Evolutionary conservation across 2,329 filamentous ascomycete genomes (phyloP).

Genomic region (Aspergillus brasiliensis): DNA sequence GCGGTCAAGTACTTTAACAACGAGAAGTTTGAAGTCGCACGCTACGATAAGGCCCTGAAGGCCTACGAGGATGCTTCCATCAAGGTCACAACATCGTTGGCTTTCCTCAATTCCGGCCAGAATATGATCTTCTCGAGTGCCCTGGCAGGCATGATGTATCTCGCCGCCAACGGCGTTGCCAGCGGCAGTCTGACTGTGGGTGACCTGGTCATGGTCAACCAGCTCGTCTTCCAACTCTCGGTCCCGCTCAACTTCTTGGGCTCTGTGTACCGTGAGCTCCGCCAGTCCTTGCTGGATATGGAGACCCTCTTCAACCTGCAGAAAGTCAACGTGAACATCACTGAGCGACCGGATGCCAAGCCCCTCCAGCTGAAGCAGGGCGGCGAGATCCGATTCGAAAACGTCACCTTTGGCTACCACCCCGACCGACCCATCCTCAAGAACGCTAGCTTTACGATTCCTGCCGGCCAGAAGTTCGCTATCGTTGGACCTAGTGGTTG

Average conservation of each 20-base stretch:
- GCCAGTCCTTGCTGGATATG: constrained; percentile 96
- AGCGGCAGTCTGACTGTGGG: constrained; percentile 81
- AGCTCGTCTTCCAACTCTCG: constrained; percentile 96
- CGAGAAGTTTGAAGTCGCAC: constrained; percentile 86
- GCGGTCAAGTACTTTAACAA: constrained; percentile 99
- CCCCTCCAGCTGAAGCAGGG: constrained; percentile 71
- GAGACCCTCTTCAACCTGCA: constrained; percentile 97
- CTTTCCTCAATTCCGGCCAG: constrained; percentile 90
- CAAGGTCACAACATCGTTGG: constrained; percentile 91
- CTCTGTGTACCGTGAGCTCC: constrained; percentile 93
- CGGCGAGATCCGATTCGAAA: constrained; percentile 90
- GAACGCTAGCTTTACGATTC: constrained; percentile 83
- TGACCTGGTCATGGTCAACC: constrained; percentile 97
- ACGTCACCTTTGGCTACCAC: constrained; percentile 92
- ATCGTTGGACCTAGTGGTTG: constrained; percentile 94
- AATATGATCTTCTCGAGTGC: constrained; percentile 96
- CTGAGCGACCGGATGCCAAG: constrained; percentile 73
- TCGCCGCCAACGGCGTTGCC: constrained; percentile 87
- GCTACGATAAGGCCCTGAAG: constrained; percentile 84
- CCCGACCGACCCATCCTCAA: constrained; percentile 82
- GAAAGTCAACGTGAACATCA: constrained; percentile 88
- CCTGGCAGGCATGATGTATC: constrained; percentile 96
- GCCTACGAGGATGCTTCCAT: constrained; percentile 93
- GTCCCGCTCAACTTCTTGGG: constrained; percentile 96
- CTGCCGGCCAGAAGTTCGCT: constrained; percentile 92